Percentiles rank a stretch among this genome's conserved stretches.
phyloP scores from a whole-genome alignment of 257 asterid genomes.

The Fraxinus cuspidata region DNA sequence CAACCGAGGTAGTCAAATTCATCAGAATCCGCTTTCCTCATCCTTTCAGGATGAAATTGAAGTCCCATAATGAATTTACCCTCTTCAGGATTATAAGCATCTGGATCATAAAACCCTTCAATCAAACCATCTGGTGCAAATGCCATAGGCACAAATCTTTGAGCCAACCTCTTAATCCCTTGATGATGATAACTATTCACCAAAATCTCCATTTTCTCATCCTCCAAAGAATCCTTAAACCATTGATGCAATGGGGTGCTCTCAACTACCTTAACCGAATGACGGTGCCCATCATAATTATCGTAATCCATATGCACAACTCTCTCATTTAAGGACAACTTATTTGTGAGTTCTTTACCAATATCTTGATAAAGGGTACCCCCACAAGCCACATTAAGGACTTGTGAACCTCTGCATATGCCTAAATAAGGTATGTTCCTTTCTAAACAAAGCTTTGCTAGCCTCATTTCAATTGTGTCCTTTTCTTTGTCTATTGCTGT shows the following conservation, averaged over 20 bases:
- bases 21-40: constrained; percentile 57
- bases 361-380: constrained; percentile 88
- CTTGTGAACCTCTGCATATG: constrained; percentile 87
- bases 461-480: constrained; percentile 73
- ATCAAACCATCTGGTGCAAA: constrained; percentile 83
- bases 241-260: constrained; percentile 70
- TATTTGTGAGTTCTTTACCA: constrained; percentile 50
- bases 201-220: constrained; percentile 47
- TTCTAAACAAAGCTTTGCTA: constrained; percentile 82
- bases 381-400: constrained; percentile 87
- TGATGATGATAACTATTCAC: constrained; percentile 96
- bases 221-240: constrained; percentile 63
- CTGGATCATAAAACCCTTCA: constrained; percentile 89
- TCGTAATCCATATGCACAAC: constrained; percentile 74
- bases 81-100: constrained; percentile 73
- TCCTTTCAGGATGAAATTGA: constrained; percentile 92
- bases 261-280: constrained; percentile 49
- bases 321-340: constrained; percentile 19
- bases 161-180: constrained; percentile 81
- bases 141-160: constrained; percentile 86
- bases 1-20: constrained; percentile 89
- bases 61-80: constrained; percentile 94
- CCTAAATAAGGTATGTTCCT: constrained; percentile 87
- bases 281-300: constrained; percentile 77
- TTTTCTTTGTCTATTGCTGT: constrained; percentile 73